A percentile compares a stretch with the other conserved stretches of the same genome.
Evolutionary conservation across 352 stramenopile genomes (phyloP).

Genomic region (Plasmopara viticola): DNA sequence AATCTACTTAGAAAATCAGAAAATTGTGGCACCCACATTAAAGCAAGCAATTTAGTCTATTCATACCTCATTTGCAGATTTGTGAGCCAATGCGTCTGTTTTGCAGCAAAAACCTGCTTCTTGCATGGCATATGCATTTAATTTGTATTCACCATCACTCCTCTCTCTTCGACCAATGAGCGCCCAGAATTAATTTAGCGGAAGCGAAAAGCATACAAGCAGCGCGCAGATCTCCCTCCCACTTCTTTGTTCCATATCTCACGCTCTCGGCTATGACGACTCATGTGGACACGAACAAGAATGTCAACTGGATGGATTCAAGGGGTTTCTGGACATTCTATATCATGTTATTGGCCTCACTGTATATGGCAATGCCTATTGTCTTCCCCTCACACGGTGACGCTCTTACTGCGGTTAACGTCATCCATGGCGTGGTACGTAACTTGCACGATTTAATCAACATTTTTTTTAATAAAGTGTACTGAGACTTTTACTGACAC

Average conservation of each 20-base stretch:
- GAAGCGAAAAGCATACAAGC: background rate
- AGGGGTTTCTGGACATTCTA: constrained; percentile 87
- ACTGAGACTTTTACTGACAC: constrained; percentile 7
- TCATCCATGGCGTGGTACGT: constrained; percentile 82
- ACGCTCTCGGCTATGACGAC: constrained; percentile 19
- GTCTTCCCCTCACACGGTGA: constrained; percentile 57
- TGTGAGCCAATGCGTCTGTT: too few relatives aligned
- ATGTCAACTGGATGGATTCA: constrained; percentile 89
- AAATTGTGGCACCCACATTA: too few relatives aligned
- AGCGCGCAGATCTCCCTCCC: background rate
- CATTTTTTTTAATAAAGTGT: background rate
- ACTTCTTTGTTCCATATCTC: too few relatives aligned
- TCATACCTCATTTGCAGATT: too few relatives aligned
- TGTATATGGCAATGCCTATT: constrained; percentile 78
- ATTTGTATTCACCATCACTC: background rate
- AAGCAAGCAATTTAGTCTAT: too few relatives aligned
- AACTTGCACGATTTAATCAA: background rate
- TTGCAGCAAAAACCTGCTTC: too few relatives aligned
- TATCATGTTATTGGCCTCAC: constrained; percentile 60
- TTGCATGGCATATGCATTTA: too few relatives aligned
- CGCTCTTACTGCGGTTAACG: constrained; percentile 75
- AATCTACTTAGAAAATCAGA: too few relatives aligned
- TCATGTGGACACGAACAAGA: constrained; percentile 81
- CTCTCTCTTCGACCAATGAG: background rate
- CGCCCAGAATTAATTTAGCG: background rate